Evolutionary conservation across 495 filamentous ascomycete genomes (phyloP), one percentile per base, ranked within the genome.

Genomic region (Penicillium lividum): DNA sequence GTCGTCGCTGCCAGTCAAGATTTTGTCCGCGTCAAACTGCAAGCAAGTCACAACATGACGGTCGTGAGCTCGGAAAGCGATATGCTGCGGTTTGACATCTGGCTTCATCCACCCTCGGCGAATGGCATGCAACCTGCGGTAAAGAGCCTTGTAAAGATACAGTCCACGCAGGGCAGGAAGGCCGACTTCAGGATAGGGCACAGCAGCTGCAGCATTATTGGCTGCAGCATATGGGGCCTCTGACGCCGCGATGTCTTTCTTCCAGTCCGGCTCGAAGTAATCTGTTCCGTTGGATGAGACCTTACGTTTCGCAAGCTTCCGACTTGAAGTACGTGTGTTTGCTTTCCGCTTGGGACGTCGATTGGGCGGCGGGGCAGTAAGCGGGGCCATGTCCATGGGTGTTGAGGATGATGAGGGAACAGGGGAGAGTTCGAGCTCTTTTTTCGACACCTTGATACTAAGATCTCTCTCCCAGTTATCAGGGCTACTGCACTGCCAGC

Each of bases 1-100:
- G 69, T 99, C 94, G 73, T 99, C 94, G 63, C 93, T 97, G 30
- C 94, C 94, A 10, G 95, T 99, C 57, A 99, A 78, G 55, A 99
- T 96, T 73, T 98, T 98, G 75, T 98, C 94, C 30, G 90, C 88
- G 64, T 99, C 94, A 63, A 99, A 98, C 64, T 98, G 93, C 52
- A 99, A 80, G 64, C 94, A 99, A 7, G 94, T 99, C 18, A 99
- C 95, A 47, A 99, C 94, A 74, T 98, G 93, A 5, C 92, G 85
- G 54, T 93, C 91, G 65, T 99, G 94, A 5, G 95, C 94, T 4
- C 91, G 86, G 74, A 99, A 98, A 11, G 95, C 95, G 31, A 98
- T 88, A 66, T 99, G 94, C 57, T 87, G 85, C n/a, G 95, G 94
- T 63, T 90, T 89, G 27, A 92, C 84, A 52, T 90, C 86, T 3